Conservation (phyloP, 805 yeast species). For the Wickerhamiella australiensis region DNA sequence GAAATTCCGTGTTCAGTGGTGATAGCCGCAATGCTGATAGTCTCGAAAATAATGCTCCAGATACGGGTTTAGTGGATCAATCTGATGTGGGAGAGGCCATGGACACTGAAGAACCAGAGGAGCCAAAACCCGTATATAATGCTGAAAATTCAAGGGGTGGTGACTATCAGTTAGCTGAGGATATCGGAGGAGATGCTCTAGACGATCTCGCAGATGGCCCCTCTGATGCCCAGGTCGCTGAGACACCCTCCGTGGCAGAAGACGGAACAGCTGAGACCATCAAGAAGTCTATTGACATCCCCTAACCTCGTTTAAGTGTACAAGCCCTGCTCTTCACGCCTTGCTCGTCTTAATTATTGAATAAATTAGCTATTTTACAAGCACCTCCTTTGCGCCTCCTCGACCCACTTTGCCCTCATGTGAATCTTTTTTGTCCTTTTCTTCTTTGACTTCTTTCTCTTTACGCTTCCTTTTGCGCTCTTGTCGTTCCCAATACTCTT, state of each 20-base stretch:
- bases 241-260: no score
- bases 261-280: neutral
- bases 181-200: neutral
- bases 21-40: no score
- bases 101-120: neutral
- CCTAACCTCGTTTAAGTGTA: no score
- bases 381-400: neutral
- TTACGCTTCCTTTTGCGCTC: slow-evolving; percentile 1
- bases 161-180: neutral
- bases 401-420: neutral
- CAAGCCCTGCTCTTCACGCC: neutral
- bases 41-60: neutral
- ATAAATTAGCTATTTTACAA: neutral
- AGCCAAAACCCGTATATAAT: no score
- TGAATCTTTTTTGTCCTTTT: neutral
- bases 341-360: neutral
- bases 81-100: neutral
- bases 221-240: no score
- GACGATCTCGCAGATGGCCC: no score
- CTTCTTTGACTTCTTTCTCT: neutral
- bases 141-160: neutral
- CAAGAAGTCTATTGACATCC: no score
- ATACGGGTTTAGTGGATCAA: no score
- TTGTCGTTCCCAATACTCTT: slow-evolving; percentile 78
- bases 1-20: slow-evolving; percentile 3